Conservation (phyloP, 139 green algal genomes). For the Chlorella ohadii region DNA sequence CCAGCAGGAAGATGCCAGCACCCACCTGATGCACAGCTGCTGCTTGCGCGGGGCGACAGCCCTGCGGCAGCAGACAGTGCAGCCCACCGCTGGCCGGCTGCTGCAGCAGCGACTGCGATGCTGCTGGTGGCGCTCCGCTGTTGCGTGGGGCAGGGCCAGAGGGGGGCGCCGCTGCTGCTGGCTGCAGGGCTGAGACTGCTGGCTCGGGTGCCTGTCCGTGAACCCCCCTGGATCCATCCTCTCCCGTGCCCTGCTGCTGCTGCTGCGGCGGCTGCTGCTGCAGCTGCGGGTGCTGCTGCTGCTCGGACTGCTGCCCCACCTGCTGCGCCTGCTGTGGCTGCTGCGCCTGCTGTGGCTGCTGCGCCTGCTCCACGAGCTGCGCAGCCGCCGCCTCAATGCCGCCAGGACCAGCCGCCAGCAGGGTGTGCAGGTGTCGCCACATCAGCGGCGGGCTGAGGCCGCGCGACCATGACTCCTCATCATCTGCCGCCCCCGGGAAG, state of each 20-base stretch:
- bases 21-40: constrained; percentile 1
- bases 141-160: too few relatives aligned
- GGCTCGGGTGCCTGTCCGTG: too few relatives aligned
- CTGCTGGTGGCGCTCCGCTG: too few relatives aligned
- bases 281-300: not conserved
- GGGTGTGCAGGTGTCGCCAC: constrained; percentile 63
- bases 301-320: not conserved
- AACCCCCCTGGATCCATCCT: too few relatives aligned
- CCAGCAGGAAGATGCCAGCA: constrained; percentile 43
- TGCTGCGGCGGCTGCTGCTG: too few relatives aligned
- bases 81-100: not conserved
- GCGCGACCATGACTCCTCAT: constrained; percentile 94
- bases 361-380: constrained; percentile 45
- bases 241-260: too few relatives aligned
- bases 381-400: constrained; percentile 49
- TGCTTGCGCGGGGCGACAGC: constrained; percentile 16
- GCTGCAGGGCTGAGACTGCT: too few relatives aligned
- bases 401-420: constrained; percentile 63
- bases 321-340: not conserved
- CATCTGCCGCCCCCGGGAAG: constrained; percentile 91
- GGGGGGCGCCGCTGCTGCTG: too few relatives aligned
- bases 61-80: constrained; percentile 46
- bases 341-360: constrained; percentile 12
- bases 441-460: constrained; percentile 84
- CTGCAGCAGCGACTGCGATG: not conserved